Conservation (phyloP, 345 rosid species). For the Passiflora organensis region DNA sequence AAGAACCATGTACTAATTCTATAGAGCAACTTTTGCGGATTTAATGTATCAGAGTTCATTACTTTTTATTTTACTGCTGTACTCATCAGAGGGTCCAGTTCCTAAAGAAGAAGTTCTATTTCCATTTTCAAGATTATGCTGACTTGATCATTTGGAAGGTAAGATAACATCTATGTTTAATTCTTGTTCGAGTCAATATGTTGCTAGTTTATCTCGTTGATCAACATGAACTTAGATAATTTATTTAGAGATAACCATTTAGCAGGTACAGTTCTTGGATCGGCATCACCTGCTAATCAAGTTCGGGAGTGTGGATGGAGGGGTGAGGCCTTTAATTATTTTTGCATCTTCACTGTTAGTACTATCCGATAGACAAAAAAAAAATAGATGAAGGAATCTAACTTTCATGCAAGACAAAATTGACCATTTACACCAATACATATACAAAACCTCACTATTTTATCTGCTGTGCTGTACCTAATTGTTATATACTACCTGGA, state of each 20-base stretch:
- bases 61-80: slow-evolving; percentile 18
- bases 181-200: neutral
- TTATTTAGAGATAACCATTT: slow-evolving; percentile 15
- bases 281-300: slow-evolving; percentile 85
- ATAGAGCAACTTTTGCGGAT: neutral
- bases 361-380: no score
- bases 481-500: no score
- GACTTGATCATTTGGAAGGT: slow-evolving; percentile 97
- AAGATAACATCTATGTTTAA: neutral
- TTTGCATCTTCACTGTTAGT: neutral
- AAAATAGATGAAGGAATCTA: no score
- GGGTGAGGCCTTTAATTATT: slow-evolving; percentile 55
- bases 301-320: slow-evolving; percentile 92
- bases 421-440: neutral
- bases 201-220: neutral
- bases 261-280: slow-evolving; percentile 93
- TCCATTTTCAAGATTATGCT: slow-evolving; percentile 87
- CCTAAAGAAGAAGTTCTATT: slow-evolving; percentile 91
- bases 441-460: neutral
- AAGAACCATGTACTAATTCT: neutral
- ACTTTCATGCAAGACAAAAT: neutral
- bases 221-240: slow-evolving; percentile 2
- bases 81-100: slow-evolving; percentile 63
- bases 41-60: slow-evolving; percentile 5
- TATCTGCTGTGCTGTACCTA: neutral